A percentile compares a stretch with the other conserved stretches of the same genome.
phyloP scores from a whole-genome alignment of 1,284 basidiomycete genomes.

The Paramarasmius palmivorus region DNA sequence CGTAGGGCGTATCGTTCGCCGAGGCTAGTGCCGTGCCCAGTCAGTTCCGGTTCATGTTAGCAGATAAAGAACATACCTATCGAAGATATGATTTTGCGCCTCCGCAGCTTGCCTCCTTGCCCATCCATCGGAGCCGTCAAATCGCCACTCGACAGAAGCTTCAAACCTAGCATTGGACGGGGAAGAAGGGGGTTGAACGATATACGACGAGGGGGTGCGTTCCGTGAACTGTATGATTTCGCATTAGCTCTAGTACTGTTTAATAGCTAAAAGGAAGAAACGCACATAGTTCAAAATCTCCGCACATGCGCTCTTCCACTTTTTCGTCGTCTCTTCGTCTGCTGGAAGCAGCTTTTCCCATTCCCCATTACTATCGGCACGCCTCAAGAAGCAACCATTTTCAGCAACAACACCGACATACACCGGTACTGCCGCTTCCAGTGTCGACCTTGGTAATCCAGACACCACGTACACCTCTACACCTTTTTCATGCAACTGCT shows the following conservation, averaged over 20 bases:
- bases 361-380: constrained; percentile 38
- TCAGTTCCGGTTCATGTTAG: too few species aligned
- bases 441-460: constrained; percentile 63
- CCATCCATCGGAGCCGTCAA: constrained; percentile 65
- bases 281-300: constrained; percentile 82
- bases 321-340: constrained; percentile 76
- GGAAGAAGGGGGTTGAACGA: too few species aligned
- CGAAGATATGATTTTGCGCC: constrained; percentile 89
- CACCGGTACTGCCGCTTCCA: constrained; percentile 61
- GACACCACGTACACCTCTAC: constrained; percentile 87
- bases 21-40: too few species aligned
- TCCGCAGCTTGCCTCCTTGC: constrained; percentile 84
- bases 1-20: too few species aligned
- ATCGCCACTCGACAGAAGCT: constrained; percentile 83
- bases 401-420: constrained; percentile 81
- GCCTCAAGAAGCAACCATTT: constrained; percentile 85
- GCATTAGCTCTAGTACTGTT: too few species aligned
- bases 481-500: constrained; percentile 61
- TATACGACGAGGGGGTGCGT: constrained; percentile 81
- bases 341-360: constrained; percentile 70
- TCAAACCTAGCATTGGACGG: too few species aligned
- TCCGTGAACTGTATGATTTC: constrained; percentile 71
- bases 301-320: constrained; percentile 77
- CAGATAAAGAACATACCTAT: constrained; percentile 43
- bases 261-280: constrained; percentile 16